These are phyloP conservation scores for Nothophoma quercina DNA, from an alignment of 2,329 filamentous ascomycete genomes.

Conservation along the genomic window DNA sequence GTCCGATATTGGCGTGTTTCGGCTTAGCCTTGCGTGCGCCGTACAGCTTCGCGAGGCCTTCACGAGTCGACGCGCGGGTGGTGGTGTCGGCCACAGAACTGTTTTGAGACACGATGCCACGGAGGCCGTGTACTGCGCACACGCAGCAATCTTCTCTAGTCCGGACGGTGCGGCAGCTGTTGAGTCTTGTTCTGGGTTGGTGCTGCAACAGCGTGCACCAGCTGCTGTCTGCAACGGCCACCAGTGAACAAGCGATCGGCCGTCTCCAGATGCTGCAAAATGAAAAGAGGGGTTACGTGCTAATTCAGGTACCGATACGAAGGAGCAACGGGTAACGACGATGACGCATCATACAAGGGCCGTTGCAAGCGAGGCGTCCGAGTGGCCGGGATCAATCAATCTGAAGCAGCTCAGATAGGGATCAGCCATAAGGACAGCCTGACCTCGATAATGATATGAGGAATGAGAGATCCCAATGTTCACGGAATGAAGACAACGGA, in stretches of 20 bases:
- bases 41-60: slow-evolving; percentile 16
- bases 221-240: slow-evolving; percentile 13
- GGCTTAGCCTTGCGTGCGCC: slow-evolving; percentile 26
- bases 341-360: slow-evolving; percentile 12
- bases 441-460: neutral
- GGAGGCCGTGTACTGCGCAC: slow-evolving; percentile 24
- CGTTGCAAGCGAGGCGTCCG: slow-evolving; percentile 12
- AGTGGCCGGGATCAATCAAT: slow-evolving; percentile 7
- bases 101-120: slow-evolving; percentile 22
- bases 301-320: slow-evolving; percentile 19
- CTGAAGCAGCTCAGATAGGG: slow-evolving; percentile 12
- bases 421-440: slow-evolving; percentile 6
- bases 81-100: slow-evolving; percentile 22
- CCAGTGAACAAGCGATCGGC: slow-evolving; percentile 3
- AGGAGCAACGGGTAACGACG: neutral
- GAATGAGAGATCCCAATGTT: slow-evolving; percentile 2
- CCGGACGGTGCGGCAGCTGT: slow-evolving; percentile 21
- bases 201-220: slow-evolving; percentile 5
- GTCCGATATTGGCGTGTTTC: slow-evolving; percentile 25
- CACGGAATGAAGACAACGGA: neutral
- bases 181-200: slow-evolving; percentile 1
- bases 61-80: slow-evolving; percentile 29
- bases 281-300: slow-evolving; percentile 4
- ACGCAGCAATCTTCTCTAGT: slow-evolving; percentile 23
- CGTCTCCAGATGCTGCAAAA: slow-evolving; percentile 1